Percentiles rank a stretch among this genome's conserved stretches.
Conservation (phyloP, 257 asterid genomes). For the Paraleonurus japonicus region DNA sequence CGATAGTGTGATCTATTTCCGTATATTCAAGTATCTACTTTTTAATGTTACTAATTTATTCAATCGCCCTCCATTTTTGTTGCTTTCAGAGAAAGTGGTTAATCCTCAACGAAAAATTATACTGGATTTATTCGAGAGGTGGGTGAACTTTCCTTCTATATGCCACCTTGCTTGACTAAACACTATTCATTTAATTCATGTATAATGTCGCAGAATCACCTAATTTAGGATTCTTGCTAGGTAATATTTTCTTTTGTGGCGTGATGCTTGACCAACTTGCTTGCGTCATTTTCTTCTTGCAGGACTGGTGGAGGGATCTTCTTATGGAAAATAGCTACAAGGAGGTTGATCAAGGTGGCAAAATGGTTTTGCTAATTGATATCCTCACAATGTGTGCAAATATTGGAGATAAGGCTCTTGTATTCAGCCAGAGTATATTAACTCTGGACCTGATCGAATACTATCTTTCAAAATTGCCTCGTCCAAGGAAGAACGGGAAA, state of each 20-base stretch:
- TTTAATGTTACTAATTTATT: slow-evolving; percentile 14
- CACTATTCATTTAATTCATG: slow-evolving; percentile 12
- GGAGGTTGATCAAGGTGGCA: slow-evolving; percentile 83
- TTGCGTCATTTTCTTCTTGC: slow-evolving; percentile 24
- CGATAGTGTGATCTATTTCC: no score
- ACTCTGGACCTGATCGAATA: slow-evolving; percentile 85
- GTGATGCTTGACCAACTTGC: slow-evolving; percentile 7
- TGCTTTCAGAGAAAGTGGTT: slow-evolving; percentile 62
- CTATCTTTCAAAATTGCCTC: slow-evolving; percentile 77
- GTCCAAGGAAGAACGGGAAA: slow-evolving; percentile 70
- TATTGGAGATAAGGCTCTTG: slow-evolving; percentile 89
- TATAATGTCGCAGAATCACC: slow-evolving; percentile 1
- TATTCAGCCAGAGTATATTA: slow-evolving; percentile 86
- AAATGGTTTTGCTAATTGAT: slow-evolving; percentile 92
- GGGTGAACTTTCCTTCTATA: slow-evolving; percentile 23
- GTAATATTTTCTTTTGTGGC: neutral
- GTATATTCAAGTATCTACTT: neutral
- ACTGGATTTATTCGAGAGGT: slow-evolving; percentile 80
- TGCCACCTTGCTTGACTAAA: neutral
- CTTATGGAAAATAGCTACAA: slow-evolving; percentile 58
- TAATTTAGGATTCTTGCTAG: neutral
- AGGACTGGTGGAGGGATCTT: slow-evolving; percentile 99
- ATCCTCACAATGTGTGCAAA: slow-evolving; percentile 78
- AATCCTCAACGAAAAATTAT: slow-evolving; percentile 52
- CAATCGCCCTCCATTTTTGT: slow-evolving; percentile 6